Conservation (phyloP, 106 monocot species). For the Chionographis japonica region DNA sequence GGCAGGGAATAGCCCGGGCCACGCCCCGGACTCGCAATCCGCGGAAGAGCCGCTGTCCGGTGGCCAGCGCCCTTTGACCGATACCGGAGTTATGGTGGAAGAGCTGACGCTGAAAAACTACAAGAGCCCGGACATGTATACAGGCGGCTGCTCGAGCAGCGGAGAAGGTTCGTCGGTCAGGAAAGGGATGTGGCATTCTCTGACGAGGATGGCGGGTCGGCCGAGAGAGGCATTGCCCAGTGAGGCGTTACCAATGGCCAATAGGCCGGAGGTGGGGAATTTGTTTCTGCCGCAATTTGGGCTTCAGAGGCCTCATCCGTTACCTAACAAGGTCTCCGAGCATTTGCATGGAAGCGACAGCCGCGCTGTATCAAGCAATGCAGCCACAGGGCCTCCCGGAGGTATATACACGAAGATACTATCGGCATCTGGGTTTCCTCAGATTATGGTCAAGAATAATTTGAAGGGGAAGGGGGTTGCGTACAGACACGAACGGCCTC, state of each 20-base stretch:
- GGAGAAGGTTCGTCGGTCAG: constrained; percentile 30
- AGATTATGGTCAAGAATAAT: constrained; percentile 29
- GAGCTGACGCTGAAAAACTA: constrained; percentile 62
- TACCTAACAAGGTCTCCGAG: constrained; percentile 12
- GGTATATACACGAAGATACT: constrained; percentile 31
- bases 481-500: constrained; percentile 20
- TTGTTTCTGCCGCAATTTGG: constrained; percentile 13
- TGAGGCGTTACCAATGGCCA: neutral
- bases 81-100: constrained; percentile 36
- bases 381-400: neutral
- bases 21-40: constrained; percentile 11
- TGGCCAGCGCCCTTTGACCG: neutral
- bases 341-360: constrained; percentile 21
- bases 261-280: constrained; percentile 14
- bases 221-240: constrained; percentile 17
- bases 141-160: constrained; percentile 27
- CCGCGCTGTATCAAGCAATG: constrained; percentile 7
- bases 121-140: constrained; percentile 19
- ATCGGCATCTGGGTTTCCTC: constrained; percentile 39
- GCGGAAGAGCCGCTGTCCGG: constrained; percentile 6
- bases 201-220: constrained; percentile 30
- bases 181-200: constrained; percentile 53
- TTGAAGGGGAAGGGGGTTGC: constrained; percentile 64
- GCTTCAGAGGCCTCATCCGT: constrained; percentile 7
- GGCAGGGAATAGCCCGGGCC: constrained; percentile 18